These are phyloP conservation scores for Cryptosporidium canis DNA, from an alignment of 169 alveolate species.

Conservation along the genomic window DNA sequence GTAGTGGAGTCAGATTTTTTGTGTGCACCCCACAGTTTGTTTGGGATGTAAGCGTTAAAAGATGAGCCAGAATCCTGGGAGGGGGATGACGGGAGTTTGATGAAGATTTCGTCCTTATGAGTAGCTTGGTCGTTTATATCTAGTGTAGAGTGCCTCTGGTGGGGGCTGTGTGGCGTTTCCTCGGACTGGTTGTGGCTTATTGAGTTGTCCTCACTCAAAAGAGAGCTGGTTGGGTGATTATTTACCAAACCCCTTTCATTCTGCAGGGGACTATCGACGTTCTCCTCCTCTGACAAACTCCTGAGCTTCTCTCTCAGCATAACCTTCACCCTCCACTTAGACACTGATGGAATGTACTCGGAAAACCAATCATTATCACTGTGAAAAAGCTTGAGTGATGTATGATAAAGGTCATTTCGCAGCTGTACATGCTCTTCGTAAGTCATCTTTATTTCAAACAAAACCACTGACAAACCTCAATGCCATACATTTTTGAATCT, in stretches of 20 bases:
- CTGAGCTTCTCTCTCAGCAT: neutral
- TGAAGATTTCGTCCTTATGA: neutral
- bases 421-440: constrained; percentile 36
- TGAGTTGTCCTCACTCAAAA: neutral
- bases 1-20: neutral
- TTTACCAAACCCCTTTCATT: neutral
- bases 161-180: neutral
- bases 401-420: constrained; percentile 29
- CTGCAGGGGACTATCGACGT: neutral
- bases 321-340: constrained; percentile 60
- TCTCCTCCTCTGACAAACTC: neutral
- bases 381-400: constrained; percentile 41
- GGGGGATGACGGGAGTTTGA: neutral
- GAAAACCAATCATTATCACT: constrained; percentile 53
- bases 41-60: neutral
- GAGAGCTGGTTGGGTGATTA: neutral
- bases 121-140: neutral
- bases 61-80: neutral
- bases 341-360: constrained; percentile 57
- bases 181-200: neutral
- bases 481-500: no score
- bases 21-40: neutral
- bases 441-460: constrained; percentile 10
- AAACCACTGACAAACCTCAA: no score
- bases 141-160: neutral